A percentile compares a stretch with the other conserved stretches of the same genome.
phyloP scores from a whole-genome alignment of 768 basidiomycete species.

The Gloeophyllum trabeum region DNA sequence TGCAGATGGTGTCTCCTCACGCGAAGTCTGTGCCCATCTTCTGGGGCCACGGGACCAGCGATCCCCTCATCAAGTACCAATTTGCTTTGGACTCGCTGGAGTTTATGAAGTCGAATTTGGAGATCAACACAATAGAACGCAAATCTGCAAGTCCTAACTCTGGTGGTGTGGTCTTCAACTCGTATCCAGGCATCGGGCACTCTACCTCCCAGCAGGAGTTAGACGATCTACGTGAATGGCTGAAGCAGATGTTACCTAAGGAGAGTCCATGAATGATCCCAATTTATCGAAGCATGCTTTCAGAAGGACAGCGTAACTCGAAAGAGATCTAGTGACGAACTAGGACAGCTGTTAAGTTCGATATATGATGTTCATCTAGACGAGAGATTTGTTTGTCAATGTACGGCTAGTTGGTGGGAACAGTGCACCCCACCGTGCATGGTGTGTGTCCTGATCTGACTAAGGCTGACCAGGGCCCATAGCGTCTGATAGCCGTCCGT shows the following conservation, averaged over 20 bases:
- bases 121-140: conserved; percentile 29
- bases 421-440: no score
- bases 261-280: no score
- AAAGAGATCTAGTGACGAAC: no score
- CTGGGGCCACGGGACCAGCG: conserved; percentile 75
- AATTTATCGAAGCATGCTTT: no score
- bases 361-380: no score
- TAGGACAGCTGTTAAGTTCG: no score
- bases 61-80: conserved; percentile 57
- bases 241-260: conserved; percentile 30
- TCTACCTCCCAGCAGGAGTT: conserved; percentile 54
- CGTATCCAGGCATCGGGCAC: conserved; percentile 62
- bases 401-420: no score
- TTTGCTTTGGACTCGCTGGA: conserved; percentile 45
- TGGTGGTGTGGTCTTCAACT: conserved; percentile 57
- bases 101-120: conserved; percentile 41
- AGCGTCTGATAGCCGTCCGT: no score
- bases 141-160: conserved; percentile 22
- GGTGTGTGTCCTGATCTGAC: no score
- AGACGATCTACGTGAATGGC: conserved; percentile 58
- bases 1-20: conserved; percentile 43
- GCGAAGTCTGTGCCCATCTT: conserved; percentile 64
- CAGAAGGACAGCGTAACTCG: no score
- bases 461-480: no score
- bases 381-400: no score